Conservation (phyloP, 1,139 yeast species). For the Yamadazyma songkhlaensis region DNA sequence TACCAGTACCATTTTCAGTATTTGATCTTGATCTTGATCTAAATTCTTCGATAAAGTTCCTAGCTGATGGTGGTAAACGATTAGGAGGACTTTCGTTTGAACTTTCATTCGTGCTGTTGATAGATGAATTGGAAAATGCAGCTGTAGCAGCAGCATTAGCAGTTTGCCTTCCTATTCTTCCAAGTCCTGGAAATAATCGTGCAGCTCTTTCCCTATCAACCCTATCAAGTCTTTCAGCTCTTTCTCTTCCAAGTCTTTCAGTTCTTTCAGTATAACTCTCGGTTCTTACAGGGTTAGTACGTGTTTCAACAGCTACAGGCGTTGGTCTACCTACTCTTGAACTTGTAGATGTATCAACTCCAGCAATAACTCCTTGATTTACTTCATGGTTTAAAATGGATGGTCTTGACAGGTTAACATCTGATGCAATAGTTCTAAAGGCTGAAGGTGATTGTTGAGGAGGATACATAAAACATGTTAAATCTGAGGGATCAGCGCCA, state of each 20-base stretch:
- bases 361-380: slow-evolving; percentile 34
- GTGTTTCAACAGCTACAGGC: slow-evolving; percentile 7
- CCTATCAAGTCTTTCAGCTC: neutral
- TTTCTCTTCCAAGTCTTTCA: neutral
- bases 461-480: slow-evolving; percentile 27
- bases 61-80: neutral
- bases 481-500: slow-evolving; percentile 26
- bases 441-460: slow-evolving; percentile 25
- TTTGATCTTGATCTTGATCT: neutral
- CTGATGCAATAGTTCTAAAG: slow-evolving; percentile 26
- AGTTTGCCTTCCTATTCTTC: slow-evolving; percentile 2
- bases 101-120: neutral
- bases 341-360: slow-evolving; percentile 15
- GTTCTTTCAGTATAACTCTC: neutral
- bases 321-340: slow-evolving; percentile 5
- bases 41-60: neutral
- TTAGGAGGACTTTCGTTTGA: neutral
- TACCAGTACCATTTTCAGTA: neutral
- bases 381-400: slow-evolving; percentile 39
- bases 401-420: slow-evolving; percentile 36
- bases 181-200: neutral
- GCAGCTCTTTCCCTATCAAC: slow-evolving; percentile 1
- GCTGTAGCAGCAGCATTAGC: slow-evolving; percentile 7
- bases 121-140: slow-evolving; percentile 1
- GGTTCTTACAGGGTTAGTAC: slow-evolving; percentile 3